Evolutionary conservation across 2,329 filamentous ascomycete genomes (phyloP).

Genomic region (Cercospora sesami): DNA sequence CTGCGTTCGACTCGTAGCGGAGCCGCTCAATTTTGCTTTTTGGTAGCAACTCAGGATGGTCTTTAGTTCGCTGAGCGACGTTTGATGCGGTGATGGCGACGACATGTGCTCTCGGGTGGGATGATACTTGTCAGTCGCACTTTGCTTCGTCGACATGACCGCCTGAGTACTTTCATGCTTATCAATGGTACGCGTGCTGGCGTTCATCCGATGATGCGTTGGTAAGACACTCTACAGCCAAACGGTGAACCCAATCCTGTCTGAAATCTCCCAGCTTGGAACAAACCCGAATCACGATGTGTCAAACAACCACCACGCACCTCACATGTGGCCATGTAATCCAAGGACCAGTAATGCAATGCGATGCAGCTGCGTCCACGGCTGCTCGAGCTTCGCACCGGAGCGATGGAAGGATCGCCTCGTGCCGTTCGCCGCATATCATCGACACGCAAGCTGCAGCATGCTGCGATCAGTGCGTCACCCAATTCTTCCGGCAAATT

Average conservation of each 20-base stretch:
- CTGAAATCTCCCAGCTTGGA: not conserved
- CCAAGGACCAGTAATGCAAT: slow-evolving; percentile 23
- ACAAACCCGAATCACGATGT: slow-evolving; percentile 15
- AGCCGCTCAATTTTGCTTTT: not conserved
- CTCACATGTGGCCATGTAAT: slow-evolving; percentile 27
- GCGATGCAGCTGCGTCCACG: slow-evolving; percentile 10
- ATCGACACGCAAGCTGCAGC: slow-evolving; percentile 21
- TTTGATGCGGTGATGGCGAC: not conserved
- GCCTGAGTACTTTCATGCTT: not conserved
- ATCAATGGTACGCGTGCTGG: not conserved
- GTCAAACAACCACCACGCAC: slow-evolving; percentile 22
- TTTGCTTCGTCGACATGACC: not conserved
- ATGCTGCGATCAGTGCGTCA: slow-evolving; percentile 26
- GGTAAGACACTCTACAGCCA: not conserved
- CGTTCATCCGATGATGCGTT: not conserved
- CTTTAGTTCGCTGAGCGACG: not conserved
- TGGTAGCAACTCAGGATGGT: not conserved
- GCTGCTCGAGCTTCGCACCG: slow-evolving; percentile 11
- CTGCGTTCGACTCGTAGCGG: not conserved
- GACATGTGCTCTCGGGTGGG: not conserved
- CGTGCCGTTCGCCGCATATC: slow-evolving; percentile 16
- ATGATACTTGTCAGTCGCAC: not conserved
- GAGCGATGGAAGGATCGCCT: slow-evolving; percentile 17
- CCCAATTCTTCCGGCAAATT: slow-evolving; percentile 18
- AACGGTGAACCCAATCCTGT: not conserved